Base-by-base conservation (phyloP, 192 early-diverging fungal species). In the Entomortierella lignicola region DNA sequence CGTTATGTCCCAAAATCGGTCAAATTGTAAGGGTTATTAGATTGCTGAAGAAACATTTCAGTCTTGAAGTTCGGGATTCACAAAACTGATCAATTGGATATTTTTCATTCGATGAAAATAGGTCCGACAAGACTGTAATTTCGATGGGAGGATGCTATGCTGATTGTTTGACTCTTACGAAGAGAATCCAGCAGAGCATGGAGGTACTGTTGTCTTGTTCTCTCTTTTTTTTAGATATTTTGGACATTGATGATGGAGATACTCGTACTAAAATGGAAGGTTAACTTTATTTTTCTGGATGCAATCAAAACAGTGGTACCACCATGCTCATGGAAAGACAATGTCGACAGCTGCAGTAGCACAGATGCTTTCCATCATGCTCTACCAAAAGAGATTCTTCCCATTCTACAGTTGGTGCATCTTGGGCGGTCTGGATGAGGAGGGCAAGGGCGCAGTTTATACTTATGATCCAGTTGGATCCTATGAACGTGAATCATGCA, bases 381-480 rank as follows among this genome's bases (percentile, higher is more conserved):
- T 99, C 37, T 99, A 99, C 77, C 84, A 84, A 43, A 93, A 92
- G 63, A 91, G 98, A 18, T 98, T 98, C 84, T 98, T 99, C 88
- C 96, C 97, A 1, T 99, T 97, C 85, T 98, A 97, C 77, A 89
- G 89, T 72, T 95, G 92, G 82, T 93, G 92, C 79, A 88, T 95
- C 21, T 68, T 99, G 57, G 96, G 94, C 5, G 98, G 98, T 29
- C 53, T 99, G 15, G 96, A 97, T 70, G 86, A 89, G 64, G 83
- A 97, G 25, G 98, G 94, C 91, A 84, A 92, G 60, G 98, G 98
- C 8, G 89, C 89, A n/a, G 91, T 97, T 20, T 99, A 90, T 80
- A 86, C 87, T 54, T 99, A 95, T 70, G 98, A 99, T 71, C 91
- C 97, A 7, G 87, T 99, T 20, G 98, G 98, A 34, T 96, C 92